These are phyloP conservation scores for Penicillium dipodomyicola DNA, from an alignment of 495 filamentous ascomycete genomes.

Conservation along the genomic window DNA sequence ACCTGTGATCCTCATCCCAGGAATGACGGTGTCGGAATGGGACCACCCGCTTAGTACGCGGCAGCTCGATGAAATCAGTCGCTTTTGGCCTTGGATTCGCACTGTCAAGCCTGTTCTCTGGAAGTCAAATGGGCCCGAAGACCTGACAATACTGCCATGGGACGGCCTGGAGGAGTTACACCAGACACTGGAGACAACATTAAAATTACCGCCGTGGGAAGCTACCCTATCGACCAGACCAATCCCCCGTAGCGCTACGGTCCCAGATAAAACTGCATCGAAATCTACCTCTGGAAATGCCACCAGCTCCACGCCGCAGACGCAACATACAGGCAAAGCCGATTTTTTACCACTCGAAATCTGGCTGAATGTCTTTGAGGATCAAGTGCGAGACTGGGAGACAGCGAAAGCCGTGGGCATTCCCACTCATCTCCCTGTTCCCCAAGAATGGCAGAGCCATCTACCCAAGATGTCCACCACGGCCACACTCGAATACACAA, in stretches of 20 bases:
- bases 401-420: constrained; percentile 75
- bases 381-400: constrained; percentile 81
- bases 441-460: constrained; percentile 67
- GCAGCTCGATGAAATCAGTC: constrained; percentile 73
- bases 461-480: constrained; percentile 49
- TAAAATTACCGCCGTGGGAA: constrained; percentile 29
- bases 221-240: constrained; percentile 2
- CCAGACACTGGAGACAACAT: constrained; percentile 59
- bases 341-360: constrained; percentile 71
- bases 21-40: constrained; percentile 82
- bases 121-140: constrained; percentile 58
- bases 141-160: constrained; percentile 57
- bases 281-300: constrained; percentile 51
- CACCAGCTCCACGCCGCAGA: constrained; percentile 53
- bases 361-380: constrained; percentile 84
- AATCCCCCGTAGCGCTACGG: not conserved
- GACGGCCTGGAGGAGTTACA: constrained; percentile 63
- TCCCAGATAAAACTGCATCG: constrained; percentile 8
- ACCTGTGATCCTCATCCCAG: constrained; percentile 75
- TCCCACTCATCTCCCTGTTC: constrained; percentile 69
- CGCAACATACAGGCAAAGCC: constrained; percentile 22
- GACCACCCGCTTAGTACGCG: constrained; percentile 79
- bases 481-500: constrained; percentile 71
- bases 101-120: constrained; percentile 70
- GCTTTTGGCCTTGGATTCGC: constrained; percentile 79